phyloP scores from a whole-genome alignment of 2,329 filamentous ascomycete species.

The Neonectria ditissima region DNA sequence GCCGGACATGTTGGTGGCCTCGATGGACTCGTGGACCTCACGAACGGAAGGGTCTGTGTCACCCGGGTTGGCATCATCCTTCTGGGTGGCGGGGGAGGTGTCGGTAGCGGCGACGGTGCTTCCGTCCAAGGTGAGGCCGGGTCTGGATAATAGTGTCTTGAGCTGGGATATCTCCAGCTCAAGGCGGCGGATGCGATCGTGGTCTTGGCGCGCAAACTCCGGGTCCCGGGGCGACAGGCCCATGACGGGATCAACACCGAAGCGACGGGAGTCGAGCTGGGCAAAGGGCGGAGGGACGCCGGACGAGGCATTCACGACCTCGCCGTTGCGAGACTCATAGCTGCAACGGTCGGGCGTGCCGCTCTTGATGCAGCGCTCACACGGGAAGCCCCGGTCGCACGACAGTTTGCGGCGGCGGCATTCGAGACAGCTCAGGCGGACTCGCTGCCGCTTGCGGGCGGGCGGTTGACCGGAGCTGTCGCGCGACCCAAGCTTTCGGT shows the following conservation, averaged over 20 bases:
- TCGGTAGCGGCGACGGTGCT: conserved; percentile 61
- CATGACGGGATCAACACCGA: conserved; percentile 47
- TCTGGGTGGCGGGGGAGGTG: conserved; percentile 59
- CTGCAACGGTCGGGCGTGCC: conserved; percentile 70
- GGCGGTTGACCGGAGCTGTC: conserved; percentile 51
- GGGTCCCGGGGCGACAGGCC: conserved; percentile 52
- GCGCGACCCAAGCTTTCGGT: conserved; percentile 43
- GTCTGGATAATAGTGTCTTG: conserved; percentile 62
- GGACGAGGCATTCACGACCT: conserved; percentile 61
- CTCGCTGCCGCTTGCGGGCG: conserved; percentile 68
- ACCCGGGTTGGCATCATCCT: conserved; percentile 54
- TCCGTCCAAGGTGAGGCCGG: conserved; percentile 60
- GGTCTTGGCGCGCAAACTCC: conserved; percentile 58
- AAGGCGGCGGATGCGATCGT: conserved; percentile 69
- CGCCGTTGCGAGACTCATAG: conserved; percentile 68
- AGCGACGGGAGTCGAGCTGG: conserved; percentile 55
- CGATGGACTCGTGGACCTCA: conserved; percentile 55
- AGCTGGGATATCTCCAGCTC: conserved; percentile 70
- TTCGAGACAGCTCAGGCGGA: conserved; percentile 70
- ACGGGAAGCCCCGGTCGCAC: conserved; percentile 71
- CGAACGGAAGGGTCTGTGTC: conserved; percentile 49
- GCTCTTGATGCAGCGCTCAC: conserved; percentile 72
- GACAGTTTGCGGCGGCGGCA: conserved; percentile 71
- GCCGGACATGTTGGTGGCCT: conserved; percentile 53
- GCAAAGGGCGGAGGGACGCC: conserved; percentile 58